These are phyloP conservation scores for Rheum nobile DNA, from an alignment of 148 eudicot genomes.

Conservation along the genomic window DNA sequence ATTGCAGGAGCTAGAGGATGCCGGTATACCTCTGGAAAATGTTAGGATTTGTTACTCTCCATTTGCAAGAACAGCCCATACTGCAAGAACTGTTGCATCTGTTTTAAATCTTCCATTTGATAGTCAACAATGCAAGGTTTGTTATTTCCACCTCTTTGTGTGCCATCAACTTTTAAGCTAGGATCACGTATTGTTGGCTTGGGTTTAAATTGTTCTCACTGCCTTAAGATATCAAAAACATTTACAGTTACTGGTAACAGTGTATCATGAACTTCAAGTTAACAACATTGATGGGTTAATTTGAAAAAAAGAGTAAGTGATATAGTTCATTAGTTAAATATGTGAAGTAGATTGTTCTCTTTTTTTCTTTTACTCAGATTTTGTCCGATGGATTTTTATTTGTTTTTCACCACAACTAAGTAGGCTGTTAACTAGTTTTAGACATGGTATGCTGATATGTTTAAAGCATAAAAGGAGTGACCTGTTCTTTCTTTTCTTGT, in stretches of 20 bases:
- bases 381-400: background rate
- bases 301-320: background rate
- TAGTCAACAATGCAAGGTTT: conserved; percentile 75
- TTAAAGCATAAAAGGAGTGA: too few relatives aligned
- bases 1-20: conserved; percentile 58
- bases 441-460: too few relatives aligned
- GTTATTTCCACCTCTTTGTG: background rate
- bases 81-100: conserved; percentile 74
- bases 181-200: background rate
- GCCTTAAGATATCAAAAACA: background rate
- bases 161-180: background rate
- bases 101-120: conserved; percentile 66
- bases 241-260: background rate
- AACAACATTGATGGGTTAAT: background rate
- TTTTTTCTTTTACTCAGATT: background rate
- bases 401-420: too few relatives aligned
- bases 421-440: too few relatives aligned
- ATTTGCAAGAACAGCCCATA: conserved; percentile 79
- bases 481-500: too few relatives aligned
- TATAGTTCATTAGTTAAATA: background rate
- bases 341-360: too few relatives aligned
- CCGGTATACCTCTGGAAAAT: conserved; percentile 38
- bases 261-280: background rate
- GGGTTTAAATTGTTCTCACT: background rate
- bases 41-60: conserved; percentile 93